Evolutionary conservation across 163 green algal species (phyloP).

Genomic region (Volvox carteri): DNA sequence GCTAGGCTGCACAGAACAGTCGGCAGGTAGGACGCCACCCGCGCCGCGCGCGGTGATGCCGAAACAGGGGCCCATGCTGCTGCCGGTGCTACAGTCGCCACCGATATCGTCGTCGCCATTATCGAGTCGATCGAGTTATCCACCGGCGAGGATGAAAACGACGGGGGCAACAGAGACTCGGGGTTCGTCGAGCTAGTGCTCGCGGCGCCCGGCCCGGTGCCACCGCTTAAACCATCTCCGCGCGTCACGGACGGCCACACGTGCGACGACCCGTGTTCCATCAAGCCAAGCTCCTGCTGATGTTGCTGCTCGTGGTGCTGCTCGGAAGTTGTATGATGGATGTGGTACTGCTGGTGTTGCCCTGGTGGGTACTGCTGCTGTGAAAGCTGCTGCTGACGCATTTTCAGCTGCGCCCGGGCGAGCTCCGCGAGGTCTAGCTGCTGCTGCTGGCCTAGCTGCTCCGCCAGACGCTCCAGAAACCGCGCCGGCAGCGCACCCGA

Average conservation of each 20-base stretch:
- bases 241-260: too few relatives aligned
- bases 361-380: not conserved
- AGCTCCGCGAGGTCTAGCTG: not conserved
- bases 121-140: too few relatives aligned
- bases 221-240: too few relatives aligned
- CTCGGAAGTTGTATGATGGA: not conserved
- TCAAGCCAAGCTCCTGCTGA: not conserved
- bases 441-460: not conserved
- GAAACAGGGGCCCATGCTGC: too few relatives aligned
- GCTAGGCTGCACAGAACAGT: conserved; percentile 7
- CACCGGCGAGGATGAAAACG: too few relatives aligned
- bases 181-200: too few relatives aligned
- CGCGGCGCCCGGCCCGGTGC: too few relatives aligned
- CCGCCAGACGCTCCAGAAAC: not conserved
- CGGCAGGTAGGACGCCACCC: conserved; percentile 7
- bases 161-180: too few relatives aligned
- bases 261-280: not conserved
- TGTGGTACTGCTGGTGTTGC: not conserved
- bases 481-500: not conserved
- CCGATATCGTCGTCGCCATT: too few relatives aligned
- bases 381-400: not conserved
- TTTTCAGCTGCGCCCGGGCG: not conserved
- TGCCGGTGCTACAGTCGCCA: too few relatives aligned
- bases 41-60: not conserved
- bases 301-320: not conserved